Percentiles rank a stretch among this genome's conserved stretches.
Conservation (phyloP, 2,329 filamentous ascomycete species). For the Blastomyces parvus region DNA sequence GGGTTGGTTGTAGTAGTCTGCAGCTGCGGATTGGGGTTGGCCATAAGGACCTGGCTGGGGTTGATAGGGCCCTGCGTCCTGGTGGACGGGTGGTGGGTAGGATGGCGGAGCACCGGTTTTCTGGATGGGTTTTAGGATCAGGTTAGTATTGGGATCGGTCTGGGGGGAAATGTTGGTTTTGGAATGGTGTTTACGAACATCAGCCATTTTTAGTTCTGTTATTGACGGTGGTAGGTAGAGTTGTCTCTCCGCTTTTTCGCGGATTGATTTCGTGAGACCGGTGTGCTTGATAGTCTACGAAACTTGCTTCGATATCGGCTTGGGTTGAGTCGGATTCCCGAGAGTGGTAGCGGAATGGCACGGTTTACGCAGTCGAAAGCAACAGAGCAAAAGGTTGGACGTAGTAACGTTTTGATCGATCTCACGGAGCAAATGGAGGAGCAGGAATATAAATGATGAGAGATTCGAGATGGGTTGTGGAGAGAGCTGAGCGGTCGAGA, state of each 20-base stretch:
- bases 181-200: conserved; percentile 9
- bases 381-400: background rate
- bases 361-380: background rate
- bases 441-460: background rate
- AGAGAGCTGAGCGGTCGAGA: background rate
- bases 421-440: background rate
- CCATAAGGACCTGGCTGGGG: conserved; percentile 11
- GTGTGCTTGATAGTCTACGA: background rate
- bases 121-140: background rate
- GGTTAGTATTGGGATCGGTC: conserved; percentile 2
- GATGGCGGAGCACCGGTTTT: conserved; percentile 31
- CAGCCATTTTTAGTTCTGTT: conserved; percentile 10
- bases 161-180: background rate
- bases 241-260: background rate
- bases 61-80: conserved; percentile 24
- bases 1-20: conserved; percentile 7
- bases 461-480: background rate
- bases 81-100: conserved; percentile 28
- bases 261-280: background rate
- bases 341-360: background rate
- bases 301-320: background rate
- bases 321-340: background rate
- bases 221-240: background rate
- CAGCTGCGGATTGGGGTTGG: conserved; percentile 17
- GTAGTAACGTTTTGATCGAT: background rate